These are phyloP conservation scores for Magnaporthales sp. DNA, from an alignment of 2,329 filamentous ascomycete species.

Conservation along the genomic window DNA sequence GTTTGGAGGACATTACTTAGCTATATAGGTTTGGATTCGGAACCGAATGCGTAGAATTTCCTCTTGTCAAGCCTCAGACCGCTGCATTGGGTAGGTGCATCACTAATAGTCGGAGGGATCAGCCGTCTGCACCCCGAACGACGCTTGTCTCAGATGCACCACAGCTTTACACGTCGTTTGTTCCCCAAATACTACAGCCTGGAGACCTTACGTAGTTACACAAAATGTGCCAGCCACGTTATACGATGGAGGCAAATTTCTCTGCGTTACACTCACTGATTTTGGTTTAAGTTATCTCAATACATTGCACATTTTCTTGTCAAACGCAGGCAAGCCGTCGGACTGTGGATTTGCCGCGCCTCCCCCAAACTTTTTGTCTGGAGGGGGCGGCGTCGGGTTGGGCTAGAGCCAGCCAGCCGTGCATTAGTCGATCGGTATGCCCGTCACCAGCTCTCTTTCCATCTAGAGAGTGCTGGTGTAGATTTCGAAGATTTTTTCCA, in stretches of 20 bases:
- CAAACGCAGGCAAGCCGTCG: neutral
- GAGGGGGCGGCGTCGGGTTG: neutral
- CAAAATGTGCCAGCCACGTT: neutral
- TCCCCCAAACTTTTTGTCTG: neutral
- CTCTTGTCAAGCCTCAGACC: neutral
- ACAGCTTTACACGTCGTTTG: neutral
- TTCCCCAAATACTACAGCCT: neutral
- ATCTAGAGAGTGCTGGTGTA: neutral
- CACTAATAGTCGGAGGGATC: neutral
- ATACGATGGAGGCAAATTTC: neutral
- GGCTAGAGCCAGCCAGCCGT: neutral
- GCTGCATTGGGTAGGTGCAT: neutral
- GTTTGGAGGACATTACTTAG: neutral
- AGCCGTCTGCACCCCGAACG: neutral
- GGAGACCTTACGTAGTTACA: too few species aligned
- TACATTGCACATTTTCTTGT: neutral
- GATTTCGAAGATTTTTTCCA: neutral
- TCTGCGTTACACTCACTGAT: neutral
- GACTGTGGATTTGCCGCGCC: neutral
- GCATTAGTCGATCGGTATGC: neutral
- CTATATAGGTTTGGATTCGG: neutral
- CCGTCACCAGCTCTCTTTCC: neutral
- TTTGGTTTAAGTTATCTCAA: neutral
- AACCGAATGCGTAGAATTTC: neutral
- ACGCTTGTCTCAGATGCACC: neutral